Base-by-base conservation (phyloP, 192 early-diverging fungal genomes). In the Coemansia sp. region DNA sequence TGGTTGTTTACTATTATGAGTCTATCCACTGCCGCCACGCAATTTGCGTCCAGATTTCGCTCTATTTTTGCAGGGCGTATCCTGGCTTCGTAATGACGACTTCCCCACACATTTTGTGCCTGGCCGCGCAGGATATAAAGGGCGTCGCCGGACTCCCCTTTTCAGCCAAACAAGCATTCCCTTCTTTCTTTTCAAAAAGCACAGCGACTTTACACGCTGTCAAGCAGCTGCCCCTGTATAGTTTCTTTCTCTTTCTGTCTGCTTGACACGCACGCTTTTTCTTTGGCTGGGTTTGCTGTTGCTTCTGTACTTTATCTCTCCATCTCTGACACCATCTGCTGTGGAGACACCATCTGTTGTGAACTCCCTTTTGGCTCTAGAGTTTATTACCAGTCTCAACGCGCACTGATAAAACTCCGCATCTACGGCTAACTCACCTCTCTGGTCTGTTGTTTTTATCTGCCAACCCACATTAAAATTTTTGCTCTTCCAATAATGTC, bases 231-330 rank as follows among this genome's bases (percentile, higher is more conserved):
- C 61, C 22, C 51, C 61, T 62, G 61, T 54, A 62, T 50, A 62
- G 49, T 51, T 13, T 27, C 32, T 35, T 54, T 16, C 32, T 16
- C 53, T 24, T 10, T 53, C 16, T 38, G 48, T 27, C 58, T 60
- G 65, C 52, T 55, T 54, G 51, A 38, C 65, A 22, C 52, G 24
- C 39, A 20, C 18, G 12, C 22, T 32, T 11, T 54, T 50, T 13
- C 37, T 55, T 35, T 35, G 32, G 50, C 65, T 45, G 48, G 52
- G 52, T 20, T 20, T 54, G 39, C 48, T 45, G 45, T 66, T 23
- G 23, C 53, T 52, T 62, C 12, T 62, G 59, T 68, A 68, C 38
- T 68, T 26, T 68, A 68, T 38, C 20, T 19, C 18, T 32, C 3
- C 35, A 26, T 55, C 20, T 53, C 51, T 23, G 50, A 27, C 51